Percentiles rank a stretch among this genome's conserved stretches.
phyloP scores from a whole-genome alignment of 768 basidiomycete species.

The Rhizopogon rudus region DNA sequence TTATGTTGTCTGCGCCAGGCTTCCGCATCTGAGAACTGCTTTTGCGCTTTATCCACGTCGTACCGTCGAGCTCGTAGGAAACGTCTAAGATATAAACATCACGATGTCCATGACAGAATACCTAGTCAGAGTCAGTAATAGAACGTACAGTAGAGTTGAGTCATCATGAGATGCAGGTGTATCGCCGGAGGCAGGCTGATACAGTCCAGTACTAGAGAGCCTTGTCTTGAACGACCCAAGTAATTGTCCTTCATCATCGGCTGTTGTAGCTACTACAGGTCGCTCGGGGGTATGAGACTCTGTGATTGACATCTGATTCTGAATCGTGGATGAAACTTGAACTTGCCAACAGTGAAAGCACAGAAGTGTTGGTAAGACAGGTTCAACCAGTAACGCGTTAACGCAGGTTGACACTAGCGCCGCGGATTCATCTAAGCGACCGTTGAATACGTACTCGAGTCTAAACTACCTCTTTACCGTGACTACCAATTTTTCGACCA shows the following conservation, averaged over 20 bases:
- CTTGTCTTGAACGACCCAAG: constrained; percentile 49
- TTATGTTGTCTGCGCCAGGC: constrained; percentile 62
- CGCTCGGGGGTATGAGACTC: not conserved
- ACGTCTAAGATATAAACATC: constrained; percentile 43
- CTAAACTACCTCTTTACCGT: no score
- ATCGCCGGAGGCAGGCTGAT: constrained; percentile 31
- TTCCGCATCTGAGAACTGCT: constrained; percentile 65
- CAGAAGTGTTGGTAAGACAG: no score
- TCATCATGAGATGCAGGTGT: constrained; percentile 55
- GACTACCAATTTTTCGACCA: no score
- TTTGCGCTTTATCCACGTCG: constrained; percentile 54
- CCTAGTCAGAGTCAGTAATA: not conserved
- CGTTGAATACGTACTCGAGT: no score
- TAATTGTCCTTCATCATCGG: not conserved
- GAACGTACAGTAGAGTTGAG: constrained; percentile 55
- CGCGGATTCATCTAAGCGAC: no score
- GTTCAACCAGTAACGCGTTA: no score
- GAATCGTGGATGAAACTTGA: no score
- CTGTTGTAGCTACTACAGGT: not conserved
- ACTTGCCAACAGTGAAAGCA: no score
- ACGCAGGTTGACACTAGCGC: no score
- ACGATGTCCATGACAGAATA: not conserved
- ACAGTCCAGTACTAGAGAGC: constrained; percentile 48
- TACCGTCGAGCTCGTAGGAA: constrained; percentile 80
- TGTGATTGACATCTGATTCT: not conserved